Conservation (phyloP, 2,329 filamentous ascomycete species). For the Rutstroemia sp. region DNA sequence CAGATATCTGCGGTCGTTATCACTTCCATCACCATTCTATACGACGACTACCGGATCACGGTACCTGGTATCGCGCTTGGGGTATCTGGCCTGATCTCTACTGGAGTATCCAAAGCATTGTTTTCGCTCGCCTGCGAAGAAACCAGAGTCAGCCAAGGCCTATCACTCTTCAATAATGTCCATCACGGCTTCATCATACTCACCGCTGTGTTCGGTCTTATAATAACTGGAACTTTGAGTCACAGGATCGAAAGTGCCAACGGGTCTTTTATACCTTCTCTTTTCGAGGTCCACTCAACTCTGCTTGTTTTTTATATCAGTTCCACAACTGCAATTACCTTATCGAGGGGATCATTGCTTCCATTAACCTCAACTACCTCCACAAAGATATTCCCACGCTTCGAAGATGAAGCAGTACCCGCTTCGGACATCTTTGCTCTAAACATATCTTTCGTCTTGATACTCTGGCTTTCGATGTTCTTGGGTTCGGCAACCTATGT, state of each 20-base stretch:
- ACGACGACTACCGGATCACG: conserved; percentile 23
- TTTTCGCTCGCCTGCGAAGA: conserved; percentile 4
- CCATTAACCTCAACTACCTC: conserved; percentile 19
- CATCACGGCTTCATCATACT: conserved; percentile 18
- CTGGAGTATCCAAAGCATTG: conserved; percentile 17
- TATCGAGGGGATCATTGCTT: conserved; percentile 17
- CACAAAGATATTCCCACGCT: conserved; percentile 9
- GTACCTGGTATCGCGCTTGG: conserved; percentile 21
- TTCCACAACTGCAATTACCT: conserved; percentile 12
- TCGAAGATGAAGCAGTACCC: conserved; percentile 11
- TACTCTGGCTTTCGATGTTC: conserved; percentile 13
- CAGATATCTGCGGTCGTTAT: conserved; percentile 13
- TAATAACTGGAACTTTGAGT: conserved; percentile 13
- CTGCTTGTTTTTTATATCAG: background rate
- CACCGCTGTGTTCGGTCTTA: conserved; percentile 18
- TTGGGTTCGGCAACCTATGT: conserved; percentile 12
- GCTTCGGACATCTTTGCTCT: conserved; percentile 11
- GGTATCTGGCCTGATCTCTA: conserved; percentile 14
- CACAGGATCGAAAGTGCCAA: background rate
- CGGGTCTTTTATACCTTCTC: background rate
- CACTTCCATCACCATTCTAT: conserved; percentile 15
- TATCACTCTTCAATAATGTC: background rate
- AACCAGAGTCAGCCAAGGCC: background rate
- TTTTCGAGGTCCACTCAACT: background rate
- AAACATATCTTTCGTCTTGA: conserved; percentile 12